phyloP scores from a whole-genome alignment of 257 asterid genomes.

The Solanum boliviense region DNA sequence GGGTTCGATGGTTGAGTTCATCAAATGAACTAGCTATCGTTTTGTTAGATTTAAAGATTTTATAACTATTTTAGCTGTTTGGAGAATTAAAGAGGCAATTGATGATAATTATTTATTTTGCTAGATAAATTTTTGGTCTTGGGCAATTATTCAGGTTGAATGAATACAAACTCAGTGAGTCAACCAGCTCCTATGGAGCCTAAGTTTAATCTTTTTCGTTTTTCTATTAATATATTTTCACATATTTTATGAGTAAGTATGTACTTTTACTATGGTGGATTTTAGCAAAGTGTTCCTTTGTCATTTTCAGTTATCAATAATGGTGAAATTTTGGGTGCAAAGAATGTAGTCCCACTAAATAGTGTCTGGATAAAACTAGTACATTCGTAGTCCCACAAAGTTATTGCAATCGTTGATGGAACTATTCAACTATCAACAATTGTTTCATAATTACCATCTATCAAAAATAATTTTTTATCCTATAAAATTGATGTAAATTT shows the following conservation, averaged over 20 bases:
- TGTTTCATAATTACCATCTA: neutral
- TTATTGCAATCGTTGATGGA: neutral
- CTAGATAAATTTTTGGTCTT: neutral
- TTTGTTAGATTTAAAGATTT: neutral
- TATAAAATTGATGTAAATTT: neutral
- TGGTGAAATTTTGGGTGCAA: neutral
- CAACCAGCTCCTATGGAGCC: conserved; percentile 2
- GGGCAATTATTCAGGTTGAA: conserved; percentile 5
- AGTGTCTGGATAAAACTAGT: neutral
- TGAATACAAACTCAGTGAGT: neutral
- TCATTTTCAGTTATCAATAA: neutral
- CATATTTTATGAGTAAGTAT: neutral
- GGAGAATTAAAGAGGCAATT: neutral
- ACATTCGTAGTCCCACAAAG: neutral
- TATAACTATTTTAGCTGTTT: neutral
- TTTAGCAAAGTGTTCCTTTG: neutral
- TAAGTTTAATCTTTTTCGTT: neutral
- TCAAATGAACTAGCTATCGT: neutral
- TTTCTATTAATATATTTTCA: neutral
- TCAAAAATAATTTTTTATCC: neutral
- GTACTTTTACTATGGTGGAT: neutral
- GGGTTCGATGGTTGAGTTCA: conserved; percentile 58
- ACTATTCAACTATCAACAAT: neutral
- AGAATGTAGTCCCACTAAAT: neutral
- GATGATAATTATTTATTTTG: neutral